phyloP scores from a whole-genome alignment of 192 early-diverging fungal species.

The Backusella liffmaniae region DNA sequence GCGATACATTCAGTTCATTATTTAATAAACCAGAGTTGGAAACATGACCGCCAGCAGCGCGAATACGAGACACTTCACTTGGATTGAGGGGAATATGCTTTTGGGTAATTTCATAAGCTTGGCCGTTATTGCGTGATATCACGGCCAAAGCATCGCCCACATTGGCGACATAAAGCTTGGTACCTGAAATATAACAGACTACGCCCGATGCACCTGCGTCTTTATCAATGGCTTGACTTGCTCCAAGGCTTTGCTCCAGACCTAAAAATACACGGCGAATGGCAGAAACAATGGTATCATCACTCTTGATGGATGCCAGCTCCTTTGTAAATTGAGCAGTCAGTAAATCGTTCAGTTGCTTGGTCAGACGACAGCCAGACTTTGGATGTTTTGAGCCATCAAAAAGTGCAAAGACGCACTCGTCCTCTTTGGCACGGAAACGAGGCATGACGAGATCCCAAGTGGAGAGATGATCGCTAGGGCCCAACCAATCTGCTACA shows the following conservation, averaged over 20 bases:
- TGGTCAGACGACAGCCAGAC: constrained; percentile 52
- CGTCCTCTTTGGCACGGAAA: constrained; percentile 83
- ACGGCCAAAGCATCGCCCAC: constrained; percentile 84
- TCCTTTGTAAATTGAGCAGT: constrained; percentile 67
- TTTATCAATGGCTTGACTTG: constrained; percentile 17
- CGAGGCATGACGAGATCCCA: constrained; percentile 88
- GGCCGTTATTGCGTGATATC: constrained; percentile 65
- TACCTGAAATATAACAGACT: constrained; percentile 76
- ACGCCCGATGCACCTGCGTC: constrained; percentile 74
- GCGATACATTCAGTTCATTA: constrained; percentile 70
- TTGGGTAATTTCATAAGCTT: constrained; percentile 63
- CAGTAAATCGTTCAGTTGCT: constrained; percentile 73
- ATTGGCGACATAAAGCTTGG: constrained; percentile 80
- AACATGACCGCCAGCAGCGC: constrained; percentile 78
- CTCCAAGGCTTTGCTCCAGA: constrained; percentile 77
- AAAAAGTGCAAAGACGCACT: constrained; percentile 87
- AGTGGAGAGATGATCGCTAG: constrained; percentile 64
- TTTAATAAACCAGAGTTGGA: constrained; percentile 73
- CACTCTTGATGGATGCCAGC: constrained; percentile 63
- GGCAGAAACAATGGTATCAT: constrained; percentile 62
- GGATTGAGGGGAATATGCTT: constrained; percentile 71
- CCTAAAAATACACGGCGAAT: constrained; percentile 82
- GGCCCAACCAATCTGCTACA: constrained; percentile 80
- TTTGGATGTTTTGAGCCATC: constrained; percentile 65
- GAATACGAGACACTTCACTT: constrained; percentile 72